Percentiles rank a stretch among this genome's conserved stretches.
Evolutionary conservation across 169 alveolate genomes (phyloP).

Genomic region (Plasmodium vivax): DNA sequence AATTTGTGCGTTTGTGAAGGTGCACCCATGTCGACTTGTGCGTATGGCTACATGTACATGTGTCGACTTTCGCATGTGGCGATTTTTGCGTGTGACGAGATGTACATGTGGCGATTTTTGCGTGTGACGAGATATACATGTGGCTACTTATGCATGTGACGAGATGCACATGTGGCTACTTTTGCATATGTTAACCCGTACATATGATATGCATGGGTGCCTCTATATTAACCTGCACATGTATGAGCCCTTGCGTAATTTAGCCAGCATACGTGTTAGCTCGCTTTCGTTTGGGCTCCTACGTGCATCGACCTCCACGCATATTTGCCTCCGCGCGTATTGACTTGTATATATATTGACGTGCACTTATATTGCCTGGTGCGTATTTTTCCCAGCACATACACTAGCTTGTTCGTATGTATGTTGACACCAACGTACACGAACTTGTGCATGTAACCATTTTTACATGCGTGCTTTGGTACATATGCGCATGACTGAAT

Average conservation of each 20-base stretch:
- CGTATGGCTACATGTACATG: neutral
- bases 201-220: neutral
- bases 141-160: neutral
- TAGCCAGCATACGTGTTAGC: neutral
- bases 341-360: neutral
- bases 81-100: neutral
- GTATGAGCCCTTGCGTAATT: neutral
- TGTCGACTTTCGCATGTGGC: neutral
- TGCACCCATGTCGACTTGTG: neutral
- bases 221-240: neutral
- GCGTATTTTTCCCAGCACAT: neutral
- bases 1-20: neutral
- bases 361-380: neutral
- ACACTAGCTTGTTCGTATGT: neutral
- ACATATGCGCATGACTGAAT: neutral
- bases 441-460: neutral
- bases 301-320: neutral
- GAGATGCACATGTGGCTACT: neutral
- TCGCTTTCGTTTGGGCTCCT: neutral
- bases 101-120: neutral
- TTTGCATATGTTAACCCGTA: neutral
- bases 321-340: neutral
- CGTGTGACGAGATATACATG: neutral
- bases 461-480: neutral
- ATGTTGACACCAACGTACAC: neutral